Evolutionary conservation across 495 filamentous ascomycete species (phyloP).

Genomic region (Aspergillus olivimuriae): DNA sequence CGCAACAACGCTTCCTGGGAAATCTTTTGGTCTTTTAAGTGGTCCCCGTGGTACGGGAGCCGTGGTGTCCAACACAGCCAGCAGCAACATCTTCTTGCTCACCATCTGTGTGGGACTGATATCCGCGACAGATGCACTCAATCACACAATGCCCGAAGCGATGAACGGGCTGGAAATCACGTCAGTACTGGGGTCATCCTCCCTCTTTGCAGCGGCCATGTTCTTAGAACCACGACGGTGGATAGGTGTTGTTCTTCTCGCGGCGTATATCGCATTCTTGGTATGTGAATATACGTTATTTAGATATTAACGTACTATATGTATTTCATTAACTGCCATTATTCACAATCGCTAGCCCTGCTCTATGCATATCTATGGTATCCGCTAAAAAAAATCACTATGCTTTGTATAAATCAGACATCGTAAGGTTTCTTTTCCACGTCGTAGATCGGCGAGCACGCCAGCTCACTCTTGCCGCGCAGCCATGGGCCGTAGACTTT

Average conservation of each 20-base stretch:
- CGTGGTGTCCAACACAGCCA: slow-evolving; percentile 47
- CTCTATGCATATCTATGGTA: too few relatives aligned
- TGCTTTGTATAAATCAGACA: slow-evolving; percentile 1
- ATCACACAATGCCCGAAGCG: not conserved
- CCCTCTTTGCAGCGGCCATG: slow-evolving; percentile 23
- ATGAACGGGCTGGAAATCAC: slow-evolving; percentile 27
- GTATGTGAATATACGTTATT: slow-evolving; percentile 32
- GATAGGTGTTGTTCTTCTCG: slow-evolving; percentile 31
- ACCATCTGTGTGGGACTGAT: slow-evolving; percentile 45
- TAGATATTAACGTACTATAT: not conserved
- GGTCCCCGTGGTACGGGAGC: slow-evolving; percentile 40
- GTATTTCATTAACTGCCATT: too few relatives aligned
- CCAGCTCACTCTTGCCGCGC: slow-evolving; percentile 28
- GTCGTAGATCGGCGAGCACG: slow-evolving; percentile 7
- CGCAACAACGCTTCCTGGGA: slow-evolving; percentile 53
- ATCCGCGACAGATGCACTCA: slow-evolving; percentile 20
- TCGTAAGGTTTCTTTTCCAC: slow-evolving; percentile 6
- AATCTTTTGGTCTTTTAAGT: slow-evolving; percentile 43
- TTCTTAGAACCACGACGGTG: slow-evolving; percentile 20
- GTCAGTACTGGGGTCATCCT: slow-evolving; percentile 27
- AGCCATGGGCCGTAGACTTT: slow-evolving; percentile 28
- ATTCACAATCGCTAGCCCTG: too few relatives aligned
- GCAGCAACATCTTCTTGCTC: slow-evolving; percentile 51
- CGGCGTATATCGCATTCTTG: slow-evolving; percentile 33
- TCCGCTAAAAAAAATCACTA: too few relatives aligned